phyloP scores from a whole-genome alignment of 1,139 yeast genomes.

The Lodderomyces pseudojiufengensis region DNA sequence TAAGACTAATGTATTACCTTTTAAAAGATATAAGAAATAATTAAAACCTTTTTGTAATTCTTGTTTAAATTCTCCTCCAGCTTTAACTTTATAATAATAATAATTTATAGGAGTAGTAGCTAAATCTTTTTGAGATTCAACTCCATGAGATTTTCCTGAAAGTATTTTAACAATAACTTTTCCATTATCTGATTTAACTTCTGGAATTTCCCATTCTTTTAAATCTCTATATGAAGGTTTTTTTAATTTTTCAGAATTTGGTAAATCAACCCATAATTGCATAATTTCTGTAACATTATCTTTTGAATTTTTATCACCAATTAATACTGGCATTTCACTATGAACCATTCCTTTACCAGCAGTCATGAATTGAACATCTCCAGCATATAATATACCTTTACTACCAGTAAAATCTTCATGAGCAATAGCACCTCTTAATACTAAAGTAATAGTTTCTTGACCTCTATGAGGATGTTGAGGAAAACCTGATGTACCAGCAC shows the following conservation, averaged over 20 bases:
- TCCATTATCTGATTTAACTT: slow-evolving; percentile 59
- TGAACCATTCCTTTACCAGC: slow-evolving; percentile 90
- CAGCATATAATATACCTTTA: slow-evolving; percentile 72
- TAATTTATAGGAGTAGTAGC: slow-evolving; percentile 84
- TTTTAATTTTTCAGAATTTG: slow-evolving; percentile 60
- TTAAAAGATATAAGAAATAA: slow-evolving; percentile 65
- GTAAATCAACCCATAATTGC: slow-evolving; percentile 92
- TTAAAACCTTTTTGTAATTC: slow-evolving; percentile 61
- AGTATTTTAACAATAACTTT: slow-evolving; percentile 69
- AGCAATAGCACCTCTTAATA: slow-evolving; percentile 72
- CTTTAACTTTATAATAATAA: slow-evolving; percentile 63
- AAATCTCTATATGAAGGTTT: slow-evolving; percentile 83
- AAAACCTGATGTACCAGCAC: slow-evolving; percentile 61
- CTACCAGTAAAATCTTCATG: slow-evolving; percentile 92
- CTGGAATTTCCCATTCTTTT: slow-evolving; percentile 67
- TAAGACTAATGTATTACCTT: slow-evolving; percentile 55
- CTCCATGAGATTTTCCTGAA: slow-evolving; percentile 74
- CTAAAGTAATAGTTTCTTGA: slow-evolving; percentile 80
- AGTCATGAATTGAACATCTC: slow-evolving; percentile 93
- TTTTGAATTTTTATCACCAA: slow-evolving; percentile 49
- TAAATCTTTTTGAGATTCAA: slow-evolving; percentile 66
- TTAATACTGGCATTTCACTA: slow-evolving; percentile 84
- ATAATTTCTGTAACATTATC: slow-evolving; percentile 64
- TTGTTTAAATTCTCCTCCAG: slow-evolving; percentile 68
- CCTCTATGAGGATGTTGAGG: slow-evolving; percentile 95